phyloP scores from a whole-genome alignment of 768 basidiomycete genomes.

The Suillus paluster region DNA sequence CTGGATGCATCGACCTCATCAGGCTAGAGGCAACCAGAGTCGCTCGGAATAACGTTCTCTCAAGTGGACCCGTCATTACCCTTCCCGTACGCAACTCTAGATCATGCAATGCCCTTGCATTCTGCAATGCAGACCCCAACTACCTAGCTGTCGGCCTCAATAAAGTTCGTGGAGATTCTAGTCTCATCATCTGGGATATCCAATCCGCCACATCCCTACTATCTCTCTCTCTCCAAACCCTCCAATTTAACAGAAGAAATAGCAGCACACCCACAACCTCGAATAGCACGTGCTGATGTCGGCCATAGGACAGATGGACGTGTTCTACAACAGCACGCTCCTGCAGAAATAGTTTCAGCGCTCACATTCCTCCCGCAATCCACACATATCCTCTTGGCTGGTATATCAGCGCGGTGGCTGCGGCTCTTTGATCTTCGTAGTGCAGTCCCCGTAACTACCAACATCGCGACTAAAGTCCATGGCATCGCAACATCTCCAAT shows the following conservation, averaged over 20 bases:
- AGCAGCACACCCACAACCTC: conserved; percentile 33
- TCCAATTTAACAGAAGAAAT: not conserved
- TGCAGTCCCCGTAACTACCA: conserved; percentile 43
- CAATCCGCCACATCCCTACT: conserved; percentile 43
- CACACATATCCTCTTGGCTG: conserved; percentile 68
- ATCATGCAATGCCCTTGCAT: conserved; percentile 73
- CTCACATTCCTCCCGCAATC: conserved; percentile 75
- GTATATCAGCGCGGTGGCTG: conserved; percentile 76
- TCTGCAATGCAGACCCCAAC: conserved; percentile 67
- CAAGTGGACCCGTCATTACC: conserved; percentile 60
- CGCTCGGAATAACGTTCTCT: conserved; percentile 56
- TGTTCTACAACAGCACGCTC: conserved; percentile 69
- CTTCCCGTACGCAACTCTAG: conserved; percentile 69
- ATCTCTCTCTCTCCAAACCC: conserved; percentile 30
- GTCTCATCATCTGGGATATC: conserved; percentile 81
- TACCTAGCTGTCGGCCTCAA: conserved; percentile 81
- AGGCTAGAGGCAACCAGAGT: conserved; percentile 68
- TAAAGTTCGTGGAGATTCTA: conserved; percentile 74
- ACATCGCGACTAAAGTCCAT: conserved; percentile 66
- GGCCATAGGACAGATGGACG: conserved; percentile 50
- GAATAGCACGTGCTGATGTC: conserved; percentile 41
- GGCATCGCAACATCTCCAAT: conserved; percentile 75
- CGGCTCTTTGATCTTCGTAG: conserved; percentile 77
- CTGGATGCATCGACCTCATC: conserved; percentile 74
- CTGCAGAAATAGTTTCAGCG: conserved; percentile 73